Base-by-base conservation (phyloP, 129 eudicot genomes). In the Dittrichia graveolens region DNA sequence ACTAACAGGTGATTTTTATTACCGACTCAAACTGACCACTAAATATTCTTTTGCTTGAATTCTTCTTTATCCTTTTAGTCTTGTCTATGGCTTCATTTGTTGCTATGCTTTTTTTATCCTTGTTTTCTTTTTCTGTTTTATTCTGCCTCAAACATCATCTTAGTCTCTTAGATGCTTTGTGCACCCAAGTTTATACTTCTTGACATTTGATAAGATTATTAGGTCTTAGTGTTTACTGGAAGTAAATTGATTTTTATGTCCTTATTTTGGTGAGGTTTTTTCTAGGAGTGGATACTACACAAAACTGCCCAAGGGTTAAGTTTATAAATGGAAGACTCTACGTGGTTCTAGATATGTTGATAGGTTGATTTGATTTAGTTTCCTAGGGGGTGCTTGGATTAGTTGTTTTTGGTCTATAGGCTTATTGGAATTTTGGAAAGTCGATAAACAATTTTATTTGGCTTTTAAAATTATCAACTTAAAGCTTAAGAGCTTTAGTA, bases 141-240 rank as follows among this genome's bases (percentile, higher is more conserved):
- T 61, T 61, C 70, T 69, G 53, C 47, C 79, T 40, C 14, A 50
- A 64, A 53, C 58, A 78, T 62, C 13, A 61, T 59, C 48, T 50
- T 52, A 47, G 31, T 24, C 31, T 41, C n/a, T 31, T 49, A 47
- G 75, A 77, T 77, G 76, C 54, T 48, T 10, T 41, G 47, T 65
- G 76, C 72, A 69, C 56, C 35, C 69, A 60, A 41, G 5, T 47
- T 8, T 69, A 52, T 69, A 15, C 41, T 38, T 40, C 47, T 60
- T 70, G 72, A 52, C 50, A 48, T 69, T 61, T 72, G 65, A 52
- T 38, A 55, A 43, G 43, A 60, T 75, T 74, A 44, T 74, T 65
- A 42, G 54, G 39, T 75, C 56, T 31, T 45, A 55, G 65, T 37
- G 60, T 37, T 45, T 65, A 53, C 48, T n/a, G 48, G 34, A 40